A percentile compares a stretch with the other conserved stretches of the same genome.
phyloP scores from a whole-genome alignment of 2,329 filamentous ascomycete genomes.

The Fusarium multiceps region DNA sequence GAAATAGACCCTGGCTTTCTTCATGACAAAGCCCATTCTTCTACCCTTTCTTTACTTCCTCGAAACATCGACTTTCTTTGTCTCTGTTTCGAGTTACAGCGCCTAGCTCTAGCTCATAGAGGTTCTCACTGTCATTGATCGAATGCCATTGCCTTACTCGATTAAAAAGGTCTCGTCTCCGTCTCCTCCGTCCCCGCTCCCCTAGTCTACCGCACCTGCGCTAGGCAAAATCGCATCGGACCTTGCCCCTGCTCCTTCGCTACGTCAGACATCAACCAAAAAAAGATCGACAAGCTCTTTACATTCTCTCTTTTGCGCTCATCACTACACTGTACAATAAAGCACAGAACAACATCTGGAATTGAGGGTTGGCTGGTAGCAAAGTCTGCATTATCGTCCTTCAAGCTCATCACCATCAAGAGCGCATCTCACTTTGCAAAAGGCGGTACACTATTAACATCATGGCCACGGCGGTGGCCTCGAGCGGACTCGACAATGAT shows the following conservation, averaged over 20 bases:
- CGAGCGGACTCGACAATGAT: conserved; percentile 74
- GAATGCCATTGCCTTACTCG: neutral
- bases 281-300: conserved; percentile 31
- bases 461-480: conserved; percentile 54
- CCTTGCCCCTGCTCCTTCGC: conserved; percentile 29
- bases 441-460: conserved; percentile 19
- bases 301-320: conserved; percentile 12
- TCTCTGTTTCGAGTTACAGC: neutral
- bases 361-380: too few relatives aligned
- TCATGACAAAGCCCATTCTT: conserved; percentile 15
- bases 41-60: neutral
- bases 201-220: conserved; percentile 1
- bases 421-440: neutral
- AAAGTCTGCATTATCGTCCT: neutral
- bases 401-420: neutral
- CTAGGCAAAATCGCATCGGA: conserved; percentile 27
- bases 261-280: conserved; percentile 40
- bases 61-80: neutral
- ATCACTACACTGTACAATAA: neutral
- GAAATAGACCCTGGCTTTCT: neutral
- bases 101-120: neutral
- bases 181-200: conserved; percentile 20
- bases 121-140: conserved; percentile 8
- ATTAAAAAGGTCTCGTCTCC: conserved; percentile 9
- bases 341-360: neutral